phyloP scores from a whole-genome alignment of 495 filamentous ascomycete genomes.

The Coniosporium apollinis region DNA sequence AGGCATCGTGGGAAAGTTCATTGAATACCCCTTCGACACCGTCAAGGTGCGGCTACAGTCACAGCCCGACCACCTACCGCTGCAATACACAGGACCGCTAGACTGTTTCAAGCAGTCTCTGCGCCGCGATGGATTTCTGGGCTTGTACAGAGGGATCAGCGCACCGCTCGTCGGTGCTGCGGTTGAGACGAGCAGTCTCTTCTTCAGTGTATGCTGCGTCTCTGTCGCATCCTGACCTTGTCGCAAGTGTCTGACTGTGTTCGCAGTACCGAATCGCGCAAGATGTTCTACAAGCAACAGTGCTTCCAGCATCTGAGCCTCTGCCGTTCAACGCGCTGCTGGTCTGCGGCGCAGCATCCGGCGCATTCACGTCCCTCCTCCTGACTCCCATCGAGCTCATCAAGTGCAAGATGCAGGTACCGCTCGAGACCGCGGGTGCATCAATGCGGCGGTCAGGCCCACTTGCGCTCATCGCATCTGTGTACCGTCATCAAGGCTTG shows the following conservation, averaged over 20 bases:
- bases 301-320: constrained; percentile 2
- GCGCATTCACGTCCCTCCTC: constrained; percentile 77
- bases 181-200: constrained; percentile 81
- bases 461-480: constrained; percentile 47
- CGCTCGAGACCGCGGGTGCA: constrained; percentile 19
- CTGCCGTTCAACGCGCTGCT: constrained; percentile 59
- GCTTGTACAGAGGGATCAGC: constrained; percentile 84
- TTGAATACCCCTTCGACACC: constrained; percentile 98
- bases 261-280: constrained; percentile 46
- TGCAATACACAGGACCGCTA: constrained; percentile 70
- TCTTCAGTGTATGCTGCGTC: constrained; percentile 49
- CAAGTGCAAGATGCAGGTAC: constrained; percentile 97
- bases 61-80: constrained; percentile 67
- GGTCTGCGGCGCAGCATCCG: constrained; percentile 63
- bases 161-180: constrained; percentile 85
- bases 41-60: constrained; percentile 77
- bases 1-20: constrained; percentile 82
- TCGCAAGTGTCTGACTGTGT: constrained; percentile 8
- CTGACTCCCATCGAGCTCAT: constrained; percentile 93
- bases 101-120: constrained; percentile 88
- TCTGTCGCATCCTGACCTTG: background rate
- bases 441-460: constrained; percentile 26
- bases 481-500: constrained; percentile 67
- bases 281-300: constrained; percentile 21
- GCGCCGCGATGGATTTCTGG: constrained; percentile 50